These are phyloP conservation scores for Mrakia frigida DNA, from an alignment of 768 basidiomycete species.

Conservation along the genomic window DNA sequence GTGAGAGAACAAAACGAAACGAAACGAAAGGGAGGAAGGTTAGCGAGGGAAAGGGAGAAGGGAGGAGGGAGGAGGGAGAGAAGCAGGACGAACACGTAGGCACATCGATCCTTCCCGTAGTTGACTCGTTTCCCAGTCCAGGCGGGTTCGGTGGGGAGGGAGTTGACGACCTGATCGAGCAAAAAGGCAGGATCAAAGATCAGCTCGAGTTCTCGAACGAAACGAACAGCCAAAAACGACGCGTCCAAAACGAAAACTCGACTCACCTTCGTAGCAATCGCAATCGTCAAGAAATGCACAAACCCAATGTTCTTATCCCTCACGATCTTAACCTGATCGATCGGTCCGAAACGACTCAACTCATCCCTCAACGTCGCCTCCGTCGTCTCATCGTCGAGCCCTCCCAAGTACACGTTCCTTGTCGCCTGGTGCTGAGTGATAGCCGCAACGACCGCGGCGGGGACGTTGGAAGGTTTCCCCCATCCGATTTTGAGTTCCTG, in stretches of 20 bases:
- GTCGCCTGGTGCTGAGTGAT: conserved; percentile 90
- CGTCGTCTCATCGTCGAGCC: conserved; percentile 72
- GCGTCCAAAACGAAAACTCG: not conserved
- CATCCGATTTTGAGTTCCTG: conserved; percentile 98
- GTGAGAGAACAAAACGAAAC: not conserved
- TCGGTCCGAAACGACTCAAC: conserved; percentile 83
- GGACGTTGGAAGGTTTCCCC: conserved; percentile 90
- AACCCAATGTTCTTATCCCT: conserved; percentile 99
- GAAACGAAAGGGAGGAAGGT: not conserved
- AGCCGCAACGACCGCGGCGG: conserved; percentile 75
- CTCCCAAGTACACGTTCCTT: conserved; percentile 93
- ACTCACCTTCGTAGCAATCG: conserved; percentile 82
- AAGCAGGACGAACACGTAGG: conserved; percentile 28
- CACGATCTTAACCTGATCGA: conserved; percentile 99
- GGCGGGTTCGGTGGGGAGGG: conserved; percentile 79
- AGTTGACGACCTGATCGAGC: conserved; percentile 71
- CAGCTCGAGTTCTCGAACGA: not conserved
- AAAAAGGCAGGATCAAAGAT: conserved; percentile 2
- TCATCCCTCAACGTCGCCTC: conserved; percentile 91
- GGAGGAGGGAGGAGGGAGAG: not conserved
- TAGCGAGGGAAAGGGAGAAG: not conserved
- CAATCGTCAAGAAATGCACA: conserved; percentile 94
- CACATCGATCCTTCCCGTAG: conserved; percentile 95
- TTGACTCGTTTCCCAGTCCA: conserved; percentile 97
- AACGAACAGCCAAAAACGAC: not conserved